Evolutionary conservation across 2,329 filamentous ascomycete genomes (phyloP), one percentile per base, ranked within the genome.

Genomic region (Aplosporella prunicola): DNA sequence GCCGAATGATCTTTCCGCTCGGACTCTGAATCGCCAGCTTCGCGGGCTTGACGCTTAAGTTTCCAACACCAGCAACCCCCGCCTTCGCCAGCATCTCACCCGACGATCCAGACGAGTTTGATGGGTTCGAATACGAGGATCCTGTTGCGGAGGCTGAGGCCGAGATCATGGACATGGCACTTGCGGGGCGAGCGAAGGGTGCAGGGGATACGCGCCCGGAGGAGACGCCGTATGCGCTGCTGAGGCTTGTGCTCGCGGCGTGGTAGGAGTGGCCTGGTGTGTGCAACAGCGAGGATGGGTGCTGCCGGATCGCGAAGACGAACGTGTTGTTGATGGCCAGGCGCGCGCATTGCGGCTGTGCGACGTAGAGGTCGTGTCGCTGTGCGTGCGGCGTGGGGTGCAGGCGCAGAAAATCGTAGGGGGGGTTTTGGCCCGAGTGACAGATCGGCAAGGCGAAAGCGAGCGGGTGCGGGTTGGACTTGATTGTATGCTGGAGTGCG

Each of bases 351-450:
- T 98, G 93, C 1, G 93, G 91, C 55, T 96, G 91, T 29, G 88
- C 84, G 45, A 98, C 84, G 59, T 98, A 98, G 41, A 98, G 79
- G 56, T 98, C 91, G 59, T 98, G 88, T 27, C 89, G 78, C 55
- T 94, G 87, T n/a, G 91, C 91, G 58, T 98, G 91, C 7, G 91
- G 91, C 3, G 91, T 98, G 6, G 93, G 93, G 57, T 98, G 91
- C 4, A 91, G 78, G 25, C 81, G 82, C 30, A 95, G 72, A 60
- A 96, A 98, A 42, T 94, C 86, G 59, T 94, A 98, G 0, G 84
- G 76, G 3, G 91, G 91, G 54, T 98, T 98, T 49, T 89, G 82
- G 42, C 91, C 91, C 0, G 78, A 81, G 60, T 98, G 91, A 24
- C 86, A 74, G 35, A 98, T 78, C 1, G 91, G 89, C n/a, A 98